These are phyloP conservation scores for Tetrapisispora taiwanensis DNA, from an alignment of 805 yeast species.

Conservation along the genomic window DNA sequence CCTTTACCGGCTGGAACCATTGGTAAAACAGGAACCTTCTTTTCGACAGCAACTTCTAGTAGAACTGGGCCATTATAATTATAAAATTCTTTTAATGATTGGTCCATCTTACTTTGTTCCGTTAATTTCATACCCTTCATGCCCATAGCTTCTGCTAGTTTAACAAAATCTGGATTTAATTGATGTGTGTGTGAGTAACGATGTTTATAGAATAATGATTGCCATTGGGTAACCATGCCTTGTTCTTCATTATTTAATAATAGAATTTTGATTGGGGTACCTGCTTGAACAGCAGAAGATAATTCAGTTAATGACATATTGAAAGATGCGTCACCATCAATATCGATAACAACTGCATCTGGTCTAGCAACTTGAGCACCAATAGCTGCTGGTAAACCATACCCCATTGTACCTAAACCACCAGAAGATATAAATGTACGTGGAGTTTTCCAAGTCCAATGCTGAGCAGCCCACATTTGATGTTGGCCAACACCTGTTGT, in stretches of 20 bases:
- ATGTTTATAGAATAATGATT: conserved; percentile 90
- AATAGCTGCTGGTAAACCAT: conserved; percentile 93
- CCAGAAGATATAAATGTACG: conserved; percentile 95
- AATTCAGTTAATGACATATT: conserved; percentile 94
- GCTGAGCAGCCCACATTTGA: conserved; percentile 99
- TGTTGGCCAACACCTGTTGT: conserved; percentile 99
- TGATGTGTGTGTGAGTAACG: conserved; percentile 98
- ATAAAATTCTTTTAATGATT: conserved; percentile 56
- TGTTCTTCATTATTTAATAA: conserved; percentile 96
- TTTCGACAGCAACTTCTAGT: conserved; percentile 82
- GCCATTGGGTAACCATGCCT: conserved; percentile 99
- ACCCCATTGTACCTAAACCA: conserved; percentile 98
- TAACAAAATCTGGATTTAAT: conserved; percentile 84
- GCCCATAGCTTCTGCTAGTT: conserved; percentile 91
- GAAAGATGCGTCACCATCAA: conserved; percentile 99
- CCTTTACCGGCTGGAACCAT: conserved; percentile 97
- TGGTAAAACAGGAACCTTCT: conserved; percentile 88
- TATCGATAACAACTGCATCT: conserved; percentile 88
- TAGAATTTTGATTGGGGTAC: conserved; percentile 80
- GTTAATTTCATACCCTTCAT: conserved; percentile 68
- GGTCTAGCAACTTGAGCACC: conserved; percentile 97
- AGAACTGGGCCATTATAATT: conserved; percentile 76
- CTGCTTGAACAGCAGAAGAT: conserved; percentile 88
- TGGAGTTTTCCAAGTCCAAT: conserved; percentile 88
- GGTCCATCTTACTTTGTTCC: conserved; percentile 54